phyloP scores from a whole-genome alignment of 108 stramenopile genomes.

The Stephanodiscus triporus region DNA sequence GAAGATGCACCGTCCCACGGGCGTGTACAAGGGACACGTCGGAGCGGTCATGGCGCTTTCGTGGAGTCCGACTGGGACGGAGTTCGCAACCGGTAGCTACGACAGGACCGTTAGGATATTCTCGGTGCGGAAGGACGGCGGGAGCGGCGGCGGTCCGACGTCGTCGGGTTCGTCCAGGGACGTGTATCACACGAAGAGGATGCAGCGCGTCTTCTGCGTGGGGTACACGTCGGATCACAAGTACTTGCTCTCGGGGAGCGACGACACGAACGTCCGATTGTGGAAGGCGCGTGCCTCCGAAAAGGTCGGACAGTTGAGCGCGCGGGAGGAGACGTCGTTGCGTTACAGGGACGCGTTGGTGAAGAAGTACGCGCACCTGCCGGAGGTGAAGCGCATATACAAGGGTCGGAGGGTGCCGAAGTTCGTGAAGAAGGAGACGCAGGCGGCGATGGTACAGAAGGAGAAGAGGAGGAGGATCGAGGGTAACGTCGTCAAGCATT shows the following conservation, averaged over 20 bases:
- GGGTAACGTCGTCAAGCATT: constrained; percentile 84
- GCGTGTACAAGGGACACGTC: constrained; percentile 98
- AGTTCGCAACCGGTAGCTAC: constrained; percentile 95
- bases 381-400: constrained; percentile 91
- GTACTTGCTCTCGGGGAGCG: constrained; percentile 94
- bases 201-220: constrained; percentile 98
- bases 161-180: constrained; percentile 74
- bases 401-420: constrained; percentile 91
- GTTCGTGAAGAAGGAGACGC: constrained; percentile 91
- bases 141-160: constrained; percentile 32
- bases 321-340: constrained; percentile 84
- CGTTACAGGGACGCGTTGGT: constrained; percentile 91
- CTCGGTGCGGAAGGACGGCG: constrained; percentile 52
- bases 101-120: constrained; percentile 97
- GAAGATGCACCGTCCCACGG: constrained; percentile 80
- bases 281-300: constrained; percentile 97
- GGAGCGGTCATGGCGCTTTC: constrained; percentile 91
- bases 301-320: constrained; percentile 84
- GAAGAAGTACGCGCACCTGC: constrained; percentile 88
- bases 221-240: constrained; percentile 92
- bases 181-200: constrained; percentile 97
- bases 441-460: constrained; percentile 81
- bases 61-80: constrained; percentile 96
- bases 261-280: constrained; percentile 96
- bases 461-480: constrained; percentile 91